Evolutionary conservation across 2,329 filamentous ascomycete species (phyloP).

Genomic region (Penicillium digitatum): DNA sequence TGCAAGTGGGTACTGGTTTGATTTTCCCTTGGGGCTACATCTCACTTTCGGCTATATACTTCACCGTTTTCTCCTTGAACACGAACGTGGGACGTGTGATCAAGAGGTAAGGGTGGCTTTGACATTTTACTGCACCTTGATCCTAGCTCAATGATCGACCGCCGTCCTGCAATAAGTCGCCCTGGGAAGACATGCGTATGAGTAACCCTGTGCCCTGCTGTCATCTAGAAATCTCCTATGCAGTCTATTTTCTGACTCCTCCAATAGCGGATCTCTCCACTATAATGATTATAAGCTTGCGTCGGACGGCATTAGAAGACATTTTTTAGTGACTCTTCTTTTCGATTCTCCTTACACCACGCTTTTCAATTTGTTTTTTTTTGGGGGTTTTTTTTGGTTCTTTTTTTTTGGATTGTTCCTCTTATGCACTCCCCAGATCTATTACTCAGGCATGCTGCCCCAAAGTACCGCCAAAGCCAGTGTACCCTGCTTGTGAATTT

Average conservation of each 20-base stretch:
- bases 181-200: constrained; percentile 33
- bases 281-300: constrained; percentile 35
- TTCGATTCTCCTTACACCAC: constrained; percentile 12
- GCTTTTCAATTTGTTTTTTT: too few species aligned
- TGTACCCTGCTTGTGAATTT: constrained; percentile 26
- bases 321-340: constrained; percentile 20
- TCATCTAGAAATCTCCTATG: constrained; percentile 35
- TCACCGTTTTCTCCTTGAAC: constrained; percentile 23
- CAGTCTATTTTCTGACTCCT: constrained; percentile 38
- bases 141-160: constrained; percentile 37
- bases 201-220: constrained; percentile 36
- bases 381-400: background rate
- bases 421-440: constrained; percentile 3
- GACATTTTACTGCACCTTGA: constrained; percentile 26
- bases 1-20: background rate
- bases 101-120: constrained; percentile 23
- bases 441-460: constrained; percentile 30
- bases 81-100: constrained; percentile 19
- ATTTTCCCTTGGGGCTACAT: constrained; percentile 14
- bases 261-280: constrained; percentile 31
- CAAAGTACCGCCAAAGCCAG: constrained; percentile 20
- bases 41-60: constrained; percentile 26
- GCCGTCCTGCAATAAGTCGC: constrained; percentile 37
- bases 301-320: constrained; percentile 15
- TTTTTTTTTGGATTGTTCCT: background rate